Evolutionary conservation across 176 grass and related monocot species (phyloP), one percentile per base, ranked within the genome.

Genomic region (Dactylis glomerata): DNA sequence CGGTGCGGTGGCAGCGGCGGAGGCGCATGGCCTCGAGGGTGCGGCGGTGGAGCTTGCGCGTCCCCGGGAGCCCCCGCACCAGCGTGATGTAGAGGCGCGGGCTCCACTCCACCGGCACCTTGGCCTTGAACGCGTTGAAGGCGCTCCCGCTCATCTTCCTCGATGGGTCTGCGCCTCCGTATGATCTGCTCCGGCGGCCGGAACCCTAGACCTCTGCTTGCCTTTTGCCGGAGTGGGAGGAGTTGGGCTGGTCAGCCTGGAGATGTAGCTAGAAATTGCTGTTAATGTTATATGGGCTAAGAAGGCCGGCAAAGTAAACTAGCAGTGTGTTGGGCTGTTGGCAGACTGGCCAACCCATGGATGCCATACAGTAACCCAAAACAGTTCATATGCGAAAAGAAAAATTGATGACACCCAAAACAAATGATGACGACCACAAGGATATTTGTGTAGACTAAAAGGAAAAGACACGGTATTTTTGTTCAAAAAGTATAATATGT

Each of bases 1-100:
- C 95, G 71, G 92, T 98, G 62, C 91, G 91, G 87, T 98, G 68
- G 91, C 91, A 98, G 51, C 91, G 85, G 75, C 95, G 95, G 89
- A 98, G 95, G 56, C 95, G 88, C 95, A 98, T 98, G 79, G 95
- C 95, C 80, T 95, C 95, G 10, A 98, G 92, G 57, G 95, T 98
- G 75, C 92, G 95, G 75, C 95, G 92, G 90, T 97, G 95, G 79
- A 95, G 95, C 56, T 79, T 89, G 8, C 92, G 92, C 42, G 95
- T 97, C 8, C 95, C 95, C 0, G 92, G 95, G 16, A 95, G 85
- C 4, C 92, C 92, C n/a, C 95, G 88, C 69, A 97, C 95, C 57
- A 98, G 87, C 79, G 95, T 98, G 80, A 98, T 93, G 91, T 93
- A 98, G 17, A 98, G 85, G 52, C 72, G 68, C 14, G 88, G 84